These are phyloP conservation scores for Apophysomyces ossiformis DNA, from an alignment of 371 early-diverging fungal species.

Conservation along the genomic window DNA sequence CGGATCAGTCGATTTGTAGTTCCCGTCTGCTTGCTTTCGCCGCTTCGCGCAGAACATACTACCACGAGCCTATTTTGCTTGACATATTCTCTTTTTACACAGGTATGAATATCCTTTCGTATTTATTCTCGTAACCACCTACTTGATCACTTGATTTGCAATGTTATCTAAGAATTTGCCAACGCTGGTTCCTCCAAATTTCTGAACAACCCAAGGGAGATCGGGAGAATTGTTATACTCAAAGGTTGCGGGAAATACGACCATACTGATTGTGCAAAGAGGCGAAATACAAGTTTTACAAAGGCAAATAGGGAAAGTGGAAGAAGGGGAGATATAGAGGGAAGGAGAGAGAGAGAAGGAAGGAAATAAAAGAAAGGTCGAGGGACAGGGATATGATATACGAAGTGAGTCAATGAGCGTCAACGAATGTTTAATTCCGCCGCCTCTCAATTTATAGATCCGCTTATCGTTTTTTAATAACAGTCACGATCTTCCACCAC, in stretches of 20 bases:
- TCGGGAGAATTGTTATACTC: constrained; percentile 31
- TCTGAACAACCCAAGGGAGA: constrained; percentile 77
- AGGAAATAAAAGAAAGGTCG: background rate
- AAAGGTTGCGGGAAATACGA: constrained; percentile 10
- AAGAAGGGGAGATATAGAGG: background rate
- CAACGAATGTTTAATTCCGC: constrained; percentile 4
- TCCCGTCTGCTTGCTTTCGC: constrained; percentile 75
- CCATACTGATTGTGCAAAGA: background rate
- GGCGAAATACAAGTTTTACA: background rate
- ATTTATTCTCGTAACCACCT: constrained; percentile 18
- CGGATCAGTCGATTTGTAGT: constrained; percentile 77
- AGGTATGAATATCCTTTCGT: background rate
- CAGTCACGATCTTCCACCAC: background rate
- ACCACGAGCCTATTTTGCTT: constrained; percentile 73
- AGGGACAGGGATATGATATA: background rate
- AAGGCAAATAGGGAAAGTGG: background rate
- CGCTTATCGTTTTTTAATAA: background rate
- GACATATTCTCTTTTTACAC: constrained; percentile 37
- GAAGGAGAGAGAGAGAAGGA: background rate
- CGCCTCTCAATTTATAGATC: background rate
- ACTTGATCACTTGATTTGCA: constrained; percentile 64
- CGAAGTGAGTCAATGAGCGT: constrained; percentile 3
- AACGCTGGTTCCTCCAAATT: constrained; percentile 90
- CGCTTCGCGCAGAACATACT: constrained; percentile 85
- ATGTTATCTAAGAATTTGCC: constrained; percentile 78